Evolutionary conservation across 2,329 filamentous ascomycete genomes (phyloP).

Genomic region (Xylaria sp.): DNA sequence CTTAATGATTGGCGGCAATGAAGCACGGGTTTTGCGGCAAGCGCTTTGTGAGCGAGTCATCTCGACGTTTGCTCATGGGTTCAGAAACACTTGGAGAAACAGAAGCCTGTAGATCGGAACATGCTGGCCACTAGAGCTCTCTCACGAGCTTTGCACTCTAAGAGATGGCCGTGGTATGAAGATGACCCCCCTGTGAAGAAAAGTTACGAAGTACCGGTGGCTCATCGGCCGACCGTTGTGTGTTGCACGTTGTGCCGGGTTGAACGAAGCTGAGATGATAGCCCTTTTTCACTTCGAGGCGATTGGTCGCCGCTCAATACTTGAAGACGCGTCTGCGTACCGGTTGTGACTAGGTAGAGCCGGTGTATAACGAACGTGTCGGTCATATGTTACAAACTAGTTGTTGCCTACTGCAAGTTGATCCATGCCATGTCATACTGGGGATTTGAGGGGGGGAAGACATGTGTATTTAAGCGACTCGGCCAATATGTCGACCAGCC

Average conservation of each 20-base stretch:
- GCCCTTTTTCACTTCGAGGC: not conserved
- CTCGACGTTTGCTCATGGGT: slow-evolving; percentile 23
- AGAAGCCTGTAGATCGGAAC: slow-evolving; percentile 14
- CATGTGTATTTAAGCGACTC: slow-evolving; percentile 24
- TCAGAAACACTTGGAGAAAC: slow-evolving; percentile 32
- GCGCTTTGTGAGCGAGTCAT: slow-evolving; percentile 36
- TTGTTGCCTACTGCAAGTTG: slow-evolving; percentile 13
- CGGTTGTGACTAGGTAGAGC: slow-evolving; percentile 6
- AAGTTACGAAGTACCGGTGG: slow-evolving; percentile 4
- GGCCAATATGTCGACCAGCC: slow-evolving; percentile 15
- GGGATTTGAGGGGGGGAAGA: slow-evolving; percentile 11
- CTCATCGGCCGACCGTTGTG: slow-evolving; percentile 10
- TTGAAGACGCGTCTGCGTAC: slow-evolving; percentile 2
- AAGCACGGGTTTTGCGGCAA: slow-evolving; percentile 34
- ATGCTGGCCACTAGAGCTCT: slow-evolving; percentile 3
- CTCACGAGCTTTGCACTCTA: not conserved
- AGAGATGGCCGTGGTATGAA: slow-evolving; percentile 17
- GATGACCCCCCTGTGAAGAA: slow-evolving; percentile 3
- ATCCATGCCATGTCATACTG: slow-evolving; percentile 16
- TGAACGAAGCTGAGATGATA: slow-evolving; percentile 10
- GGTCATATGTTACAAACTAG: slow-evolving; percentile 14
- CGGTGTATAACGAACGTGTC: slow-evolving; percentile 6
- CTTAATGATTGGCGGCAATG: slow-evolving; percentile 36
- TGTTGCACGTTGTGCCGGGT: slow-evolving; percentile 11
- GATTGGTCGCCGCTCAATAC: slow-evolving; percentile 5